phyloP scores from a whole-genome alignment of 495 filamentous ascomycete genomes.

The Tuber aestivum region DNA sequence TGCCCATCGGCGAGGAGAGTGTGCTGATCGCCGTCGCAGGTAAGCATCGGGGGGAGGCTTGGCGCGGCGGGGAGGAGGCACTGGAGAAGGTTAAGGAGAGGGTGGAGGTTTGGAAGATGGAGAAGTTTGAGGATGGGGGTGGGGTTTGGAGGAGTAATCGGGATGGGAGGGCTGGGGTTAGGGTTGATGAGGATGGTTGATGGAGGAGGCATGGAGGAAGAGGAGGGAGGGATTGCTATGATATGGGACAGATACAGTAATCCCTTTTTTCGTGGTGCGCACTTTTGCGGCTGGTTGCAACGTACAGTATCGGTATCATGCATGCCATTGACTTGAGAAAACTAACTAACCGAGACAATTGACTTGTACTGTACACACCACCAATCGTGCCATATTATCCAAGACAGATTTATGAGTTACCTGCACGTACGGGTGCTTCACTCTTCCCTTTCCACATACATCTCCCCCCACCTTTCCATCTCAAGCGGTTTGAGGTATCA shows the following conservation, averaged over 20 bases:
- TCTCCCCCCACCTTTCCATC: neutral
- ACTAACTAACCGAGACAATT: neutral
- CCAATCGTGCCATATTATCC: too few species aligned
- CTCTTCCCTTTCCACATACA: neutral
- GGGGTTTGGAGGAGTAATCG: conserved; percentile 87
- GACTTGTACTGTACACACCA: too few species aligned
- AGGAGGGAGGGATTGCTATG: too few species aligned
- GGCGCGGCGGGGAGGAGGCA: conserved; percentile 82
- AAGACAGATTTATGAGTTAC: too few species aligned
- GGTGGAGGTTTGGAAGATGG: conserved; percentile 92
- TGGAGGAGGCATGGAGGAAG: too few species aligned
- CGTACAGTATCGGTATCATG: too few species aligned
- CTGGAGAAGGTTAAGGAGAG: conserved; percentile 78
- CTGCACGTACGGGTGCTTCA: neutral
- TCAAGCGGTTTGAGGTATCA: conserved; percentile 8
- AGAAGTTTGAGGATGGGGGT: conserved; percentile 73
- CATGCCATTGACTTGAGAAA: neutral
- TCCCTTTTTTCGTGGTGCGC: too few species aligned
- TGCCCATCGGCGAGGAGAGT: conserved; percentile 84
- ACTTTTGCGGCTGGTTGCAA: too few species aligned
- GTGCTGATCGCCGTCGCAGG: conserved; percentile 83
- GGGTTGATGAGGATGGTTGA: conserved; percentile 12
- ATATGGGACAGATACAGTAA: too few species aligned
- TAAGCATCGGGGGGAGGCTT: conserved; percentile 81
- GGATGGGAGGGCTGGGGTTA: conserved; percentile 59